Evolutionary conservation across 2,329 filamentous ascomycete species (phyloP).

Genomic region (Paramyrothecium roridum): DNA sequence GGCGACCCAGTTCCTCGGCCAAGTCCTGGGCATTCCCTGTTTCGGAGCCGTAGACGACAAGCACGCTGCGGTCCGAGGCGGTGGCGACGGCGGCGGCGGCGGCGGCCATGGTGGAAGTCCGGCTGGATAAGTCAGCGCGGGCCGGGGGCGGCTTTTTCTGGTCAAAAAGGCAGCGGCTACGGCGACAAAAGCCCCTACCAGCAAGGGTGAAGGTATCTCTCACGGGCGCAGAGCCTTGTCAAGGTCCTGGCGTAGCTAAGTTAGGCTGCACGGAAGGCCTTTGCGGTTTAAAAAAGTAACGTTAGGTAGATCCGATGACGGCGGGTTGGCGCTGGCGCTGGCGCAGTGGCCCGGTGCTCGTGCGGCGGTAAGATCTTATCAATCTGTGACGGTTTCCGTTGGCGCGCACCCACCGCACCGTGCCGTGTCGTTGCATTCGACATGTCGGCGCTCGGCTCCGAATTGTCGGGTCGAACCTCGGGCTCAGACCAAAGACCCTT

Average conservation of each 20-base stretch:
- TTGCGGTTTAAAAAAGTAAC: too few relatives aligned
- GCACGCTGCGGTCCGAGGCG: slow-evolving; percentile 36
- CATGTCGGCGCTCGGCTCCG: neutral
- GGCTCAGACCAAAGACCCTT: neutral
- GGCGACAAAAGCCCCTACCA: too few relatives aligned
- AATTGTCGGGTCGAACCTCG: neutral
- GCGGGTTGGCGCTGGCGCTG: neutral
- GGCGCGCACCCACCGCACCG: neutral
- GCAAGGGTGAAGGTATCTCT: too few relatives aligned
- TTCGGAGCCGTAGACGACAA: slow-evolving; percentile 90
- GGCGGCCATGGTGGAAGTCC: neutral
- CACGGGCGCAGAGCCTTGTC: too few relatives aligned
- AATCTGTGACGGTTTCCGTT: neutral
- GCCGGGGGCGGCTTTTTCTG: too few relatives aligned
- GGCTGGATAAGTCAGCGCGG: neutral
- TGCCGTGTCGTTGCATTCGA: neutral
- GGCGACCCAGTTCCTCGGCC: slow-evolving; percentile 75
- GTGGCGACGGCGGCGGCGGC: neutral
- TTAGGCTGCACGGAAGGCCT: too few relatives aligned
- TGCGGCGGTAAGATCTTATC: neutral
- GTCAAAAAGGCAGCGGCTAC: too few relatives aligned
- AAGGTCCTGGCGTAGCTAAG: too few relatives aligned
- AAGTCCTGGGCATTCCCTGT: slow-evolving; percentile 93
- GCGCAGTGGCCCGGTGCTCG: neutral
- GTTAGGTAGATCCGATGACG: neutral